These are phyloP conservation scores for Colletotrichum nymphaeae DNA, from an alignment of 2,329 filamentous ascomycete species.

Conservation along the genomic window DNA sequence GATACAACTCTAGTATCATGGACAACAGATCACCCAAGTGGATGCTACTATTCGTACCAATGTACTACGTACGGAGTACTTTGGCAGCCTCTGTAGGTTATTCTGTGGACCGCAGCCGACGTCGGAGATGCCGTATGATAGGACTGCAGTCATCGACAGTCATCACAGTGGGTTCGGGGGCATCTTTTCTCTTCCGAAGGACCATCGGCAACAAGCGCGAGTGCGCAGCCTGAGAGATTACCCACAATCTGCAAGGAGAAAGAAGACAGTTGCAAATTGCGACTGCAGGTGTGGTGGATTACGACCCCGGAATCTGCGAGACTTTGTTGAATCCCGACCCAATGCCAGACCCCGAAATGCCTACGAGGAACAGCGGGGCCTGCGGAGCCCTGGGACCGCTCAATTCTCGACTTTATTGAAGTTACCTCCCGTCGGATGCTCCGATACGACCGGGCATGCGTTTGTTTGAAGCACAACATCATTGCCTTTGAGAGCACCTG, in stretches of 20 bases:
- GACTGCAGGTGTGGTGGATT: slow-evolving; percentile 21
- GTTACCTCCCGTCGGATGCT: background rate
- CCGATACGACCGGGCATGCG: background rate
- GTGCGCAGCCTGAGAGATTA: background rate
- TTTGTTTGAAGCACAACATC: background rate
- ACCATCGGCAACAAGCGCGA: background rate
- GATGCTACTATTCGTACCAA: background rate
- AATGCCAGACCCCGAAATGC: slow-evolving; percentile 24
- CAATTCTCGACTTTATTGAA: background rate
- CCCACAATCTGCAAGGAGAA: slow-evolving; percentile 14
- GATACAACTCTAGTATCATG: background rate
- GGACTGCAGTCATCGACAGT: slow-evolving; percentile 1
- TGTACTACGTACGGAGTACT: background rate
- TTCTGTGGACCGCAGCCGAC: slow-evolving; percentile 29
- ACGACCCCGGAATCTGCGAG: slow-evolving; percentile 28
- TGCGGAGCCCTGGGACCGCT: background rate
- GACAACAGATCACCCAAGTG: background rate
- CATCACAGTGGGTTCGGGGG: slow-evolving; percentile 17
- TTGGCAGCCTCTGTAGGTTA: slow-evolving; percentile 13
- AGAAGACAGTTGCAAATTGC: slow-evolving; percentile 16
- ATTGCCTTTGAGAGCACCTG: background rate
- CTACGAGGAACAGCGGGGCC: slow-evolving; percentile 20
- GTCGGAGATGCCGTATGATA: slow-evolving; percentile 20
- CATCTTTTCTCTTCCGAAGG: background rate
- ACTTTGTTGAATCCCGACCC: slow-evolving; percentile 24